Base-by-base conservation (phyloP, 768 basidiomycete genomes). In the Hydnomerulius pinastri region DNA sequence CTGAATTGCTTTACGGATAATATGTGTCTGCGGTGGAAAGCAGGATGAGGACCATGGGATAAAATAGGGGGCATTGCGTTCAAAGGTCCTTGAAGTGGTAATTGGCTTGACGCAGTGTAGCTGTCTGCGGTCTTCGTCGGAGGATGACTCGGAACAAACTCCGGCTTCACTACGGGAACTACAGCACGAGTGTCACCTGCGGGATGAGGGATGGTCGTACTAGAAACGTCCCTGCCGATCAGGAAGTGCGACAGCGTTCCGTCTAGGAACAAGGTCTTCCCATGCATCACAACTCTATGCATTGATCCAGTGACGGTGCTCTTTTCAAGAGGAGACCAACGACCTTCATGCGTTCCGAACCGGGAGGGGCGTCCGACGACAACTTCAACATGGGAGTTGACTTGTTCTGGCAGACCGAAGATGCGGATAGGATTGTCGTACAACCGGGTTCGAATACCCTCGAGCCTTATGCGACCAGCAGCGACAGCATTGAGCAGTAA, bases 1-100 rank as follows among this genome's bases (percentile, higher is more conserved):
- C 76, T 83, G 71, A 98, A 94, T 57, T 98, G 93, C 65, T 94
- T 97, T 53, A 98, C 93, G 0, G 92, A 85, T 15, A 98, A 82
- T 52, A 98, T 92, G 66, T 98, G 92, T 32, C 92, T 85, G 48
- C 91, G 86, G 60, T 94, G 85, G 86, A 96, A 98, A 3, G 92
- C 83, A 0, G 92, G 90, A 59, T 93, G 89, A 46, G 83, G 82
- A 15, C 32, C 52, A 13, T 70, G 66, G 5, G 49, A 38, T 36
- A 66, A 25, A 42, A 43, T 51, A 6, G 66, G 53, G 27, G 61
- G 49, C 25, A 50, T 35, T 10, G 56, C 43, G 2, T 64, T 46
- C 15, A 61, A 43, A 33, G 55, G 37, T 10, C 36, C 46, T 18
- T 41, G 41, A 4, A 38, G 47, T 5, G 43, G 17, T 12, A 42